phyloP scores from a whole-genome alignment of 169 alveolate genomes.

The Cryptosporidium meleagridis region DNA sequence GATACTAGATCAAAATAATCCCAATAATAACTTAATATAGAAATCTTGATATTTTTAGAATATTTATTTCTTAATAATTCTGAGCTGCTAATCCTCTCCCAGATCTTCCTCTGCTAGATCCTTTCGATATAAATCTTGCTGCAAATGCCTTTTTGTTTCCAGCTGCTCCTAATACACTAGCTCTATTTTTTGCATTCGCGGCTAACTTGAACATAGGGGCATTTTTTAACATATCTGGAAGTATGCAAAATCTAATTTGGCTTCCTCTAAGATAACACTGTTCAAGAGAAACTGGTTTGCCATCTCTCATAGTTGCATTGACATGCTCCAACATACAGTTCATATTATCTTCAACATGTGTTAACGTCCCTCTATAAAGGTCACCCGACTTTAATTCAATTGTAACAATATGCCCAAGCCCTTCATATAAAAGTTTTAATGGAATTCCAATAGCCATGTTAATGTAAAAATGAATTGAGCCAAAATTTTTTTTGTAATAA shows the following conservation, averaged over 20 bases:
- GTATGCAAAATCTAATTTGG: slow-evolving; percentile 94
- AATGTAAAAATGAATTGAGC: background rate
- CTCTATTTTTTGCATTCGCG: slow-evolving; percentile 81
- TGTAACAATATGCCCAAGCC: slow-evolving; percentile 98
- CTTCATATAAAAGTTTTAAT: slow-evolving; percentile 96
- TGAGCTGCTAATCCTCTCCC: background rate
- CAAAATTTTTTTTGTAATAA: background rate
- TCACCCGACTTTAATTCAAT: slow-evolving; percentile 96
- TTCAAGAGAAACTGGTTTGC: slow-evolving; percentile 92
- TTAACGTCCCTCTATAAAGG: slow-evolving; percentile 95
- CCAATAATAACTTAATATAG: too few relatives aligned
- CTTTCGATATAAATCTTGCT: slow-evolving; percentile 78
- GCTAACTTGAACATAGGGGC: slow-evolving; percentile 98
- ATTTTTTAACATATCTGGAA: slow-evolving; percentile 98
- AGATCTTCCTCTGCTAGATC: slow-evolving; percentile 67
- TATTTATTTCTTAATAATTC: background rate
- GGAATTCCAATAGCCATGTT: slow-evolving; percentile 96
- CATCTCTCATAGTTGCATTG: slow-evolving; percentile 95
- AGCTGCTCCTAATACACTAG: slow-evolving; percentile 82
- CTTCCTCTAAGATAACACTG: slow-evolving; percentile 92
- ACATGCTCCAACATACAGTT: slow-evolving; percentile 97
- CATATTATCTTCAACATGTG: slow-evolving; percentile 97
- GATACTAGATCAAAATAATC: too few relatives aligned
- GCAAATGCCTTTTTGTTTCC: slow-evolving; percentile 83
- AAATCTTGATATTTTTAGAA: background rate